Percentiles rank a stretch among this genome's conserved stretches.
Conservation (phyloP, 495 filamentous ascomycete species). For the Aspergillus taichungensis region DNA sequence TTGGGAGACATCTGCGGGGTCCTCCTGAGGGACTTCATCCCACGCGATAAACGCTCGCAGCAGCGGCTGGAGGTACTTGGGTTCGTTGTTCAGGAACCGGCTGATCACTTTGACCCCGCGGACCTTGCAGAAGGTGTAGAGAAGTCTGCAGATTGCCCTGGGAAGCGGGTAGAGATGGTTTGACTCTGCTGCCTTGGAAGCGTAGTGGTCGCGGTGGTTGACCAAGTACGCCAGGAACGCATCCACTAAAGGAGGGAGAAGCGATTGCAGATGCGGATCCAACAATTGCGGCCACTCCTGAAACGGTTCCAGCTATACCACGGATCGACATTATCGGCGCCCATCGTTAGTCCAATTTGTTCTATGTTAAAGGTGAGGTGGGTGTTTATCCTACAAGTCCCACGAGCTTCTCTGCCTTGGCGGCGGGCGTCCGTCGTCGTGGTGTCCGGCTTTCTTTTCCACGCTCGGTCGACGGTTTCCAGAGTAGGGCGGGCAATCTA, state of each 20-base stretch:
- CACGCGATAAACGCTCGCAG: slow-evolving; percentile 55
- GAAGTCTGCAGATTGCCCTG: slow-evolving; percentile 61
- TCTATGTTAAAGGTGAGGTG: neutral
- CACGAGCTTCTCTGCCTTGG: slow-evolving; percentile 35
- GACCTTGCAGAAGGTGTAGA: slow-evolving; percentile 92
- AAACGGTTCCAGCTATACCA: slow-evolving; percentile 71
- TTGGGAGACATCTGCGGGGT: slow-evolving; percentile 3
- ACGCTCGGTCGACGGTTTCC: slow-evolving; percentile 22
- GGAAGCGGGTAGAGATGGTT: slow-evolving; percentile 46
- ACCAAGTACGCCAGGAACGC: slow-evolving; percentile 63
- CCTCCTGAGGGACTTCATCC: slow-evolving; percentile 18
- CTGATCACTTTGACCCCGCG: slow-evolving; percentile 87
- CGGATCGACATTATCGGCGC: slow-evolving; percentile 1
- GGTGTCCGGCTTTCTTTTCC: slow-evolving; percentile 21
- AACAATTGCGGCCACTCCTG: slow-evolving; percentile 94
- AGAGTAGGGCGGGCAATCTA: slow-evolving; percentile 44
- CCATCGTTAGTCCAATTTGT: neutral
- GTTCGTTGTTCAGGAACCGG: slow-evolving; percentile 82
- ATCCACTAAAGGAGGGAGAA: slow-evolving; percentile 63
- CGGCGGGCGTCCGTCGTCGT: slow-evolving; percentile 32
- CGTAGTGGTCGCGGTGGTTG: slow-evolving; percentile 31
- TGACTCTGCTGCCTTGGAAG: slow-evolving; percentile 15
- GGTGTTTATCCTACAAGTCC: slow-evolving; percentile 25
- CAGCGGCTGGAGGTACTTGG: slow-evolving; percentile 70
- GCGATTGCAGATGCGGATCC: slow-evolving; percentile 71